Conservation (phyloP, 2,329 filamentous ascomycete species). For the Diaporthe sp. region DNA sequence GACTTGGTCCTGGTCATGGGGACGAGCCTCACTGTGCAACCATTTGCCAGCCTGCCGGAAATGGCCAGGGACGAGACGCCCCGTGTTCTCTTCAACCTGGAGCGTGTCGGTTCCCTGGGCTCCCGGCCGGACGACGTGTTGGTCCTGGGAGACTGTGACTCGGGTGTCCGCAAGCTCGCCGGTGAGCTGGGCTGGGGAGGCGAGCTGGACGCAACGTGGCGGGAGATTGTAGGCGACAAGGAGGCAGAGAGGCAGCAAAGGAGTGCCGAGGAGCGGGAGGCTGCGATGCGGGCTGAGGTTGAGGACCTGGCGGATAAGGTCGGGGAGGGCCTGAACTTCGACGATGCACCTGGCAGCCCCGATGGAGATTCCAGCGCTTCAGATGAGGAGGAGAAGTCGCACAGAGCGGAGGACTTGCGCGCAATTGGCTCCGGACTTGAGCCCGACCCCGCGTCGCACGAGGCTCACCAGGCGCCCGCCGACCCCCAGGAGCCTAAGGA, state of each 20-base stretch:
- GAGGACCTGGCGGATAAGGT: slow-evolving; percentile 51
- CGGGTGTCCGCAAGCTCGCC: slow-evolving; percentile 83
- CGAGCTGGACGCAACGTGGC: slow-evolving; percentile 85
- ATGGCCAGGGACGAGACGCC: slow-evolving; percentile 75
- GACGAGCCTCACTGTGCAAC: slow-evolving; percentile 88
- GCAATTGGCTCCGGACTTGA: slow-evolving; percentile 5
- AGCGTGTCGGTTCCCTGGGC: slow-evolving; percentile 85
- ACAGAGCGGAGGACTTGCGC: neutral
- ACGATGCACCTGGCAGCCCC: slow-evolving; percentile 21
- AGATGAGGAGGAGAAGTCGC: slow-evolving; percentile 5
- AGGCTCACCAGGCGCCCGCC: neutral
- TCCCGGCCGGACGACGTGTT: slow-evolving; percentile 86
- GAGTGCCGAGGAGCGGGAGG: slow-evolving; percentile 50
- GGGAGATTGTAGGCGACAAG: slow-evolving; percentile 73
- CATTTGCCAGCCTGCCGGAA: slow-evolving; percentile 86
- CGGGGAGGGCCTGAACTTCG: slow-evolving; percentile 47
- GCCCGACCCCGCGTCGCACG: neutral
- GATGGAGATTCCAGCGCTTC: neutral
- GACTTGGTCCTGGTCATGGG: slow-evolving; percentile 71
- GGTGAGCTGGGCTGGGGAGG: slow-evolving; percentile 86
- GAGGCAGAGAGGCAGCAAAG: slow-evolving; percentile 66
- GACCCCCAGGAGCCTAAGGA: neutral
- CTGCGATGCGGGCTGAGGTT: slow-evolving; percentile 60
- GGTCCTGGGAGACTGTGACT: slow-evolving; percentile 85
- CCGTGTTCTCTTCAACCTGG: slow-evolving; percentile 88